Evolutionary conservation across 1,139 yeast genomes (phyloP).

Genomic region (Wickerhamomyces sp.): DNA sequence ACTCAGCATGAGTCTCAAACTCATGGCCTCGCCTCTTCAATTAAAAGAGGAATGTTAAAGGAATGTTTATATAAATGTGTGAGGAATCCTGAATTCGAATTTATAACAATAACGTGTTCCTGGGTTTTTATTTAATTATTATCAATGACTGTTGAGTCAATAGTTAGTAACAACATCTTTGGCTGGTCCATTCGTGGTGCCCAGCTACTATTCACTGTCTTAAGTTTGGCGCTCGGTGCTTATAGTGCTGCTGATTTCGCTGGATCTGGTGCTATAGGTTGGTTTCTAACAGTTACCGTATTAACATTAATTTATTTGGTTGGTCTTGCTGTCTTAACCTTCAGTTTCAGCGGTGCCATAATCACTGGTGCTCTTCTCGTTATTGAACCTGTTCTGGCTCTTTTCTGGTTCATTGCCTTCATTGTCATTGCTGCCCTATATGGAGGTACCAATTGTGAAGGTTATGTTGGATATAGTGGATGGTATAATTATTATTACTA

Average conservation of each 20-base stretch:
- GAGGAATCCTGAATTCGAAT: no score
- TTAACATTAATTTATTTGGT: constrained; percentile 11
- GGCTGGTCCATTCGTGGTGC: constrained; percentile 11
- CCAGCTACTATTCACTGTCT: constrained; percentile 12
- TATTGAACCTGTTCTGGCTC: constrained; percentile 10
- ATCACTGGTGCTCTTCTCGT: constrained; percentile 12
- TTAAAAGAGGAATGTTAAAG: no score
- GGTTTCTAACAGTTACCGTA: constrained; percentile 11
- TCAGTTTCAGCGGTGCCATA: constrained; percentile 4
- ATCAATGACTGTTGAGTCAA: background rate
- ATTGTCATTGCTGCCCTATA: constrained; percentile 14
- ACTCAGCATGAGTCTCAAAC: no score
- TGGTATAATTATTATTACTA: background rate
- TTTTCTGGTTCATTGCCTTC: constrained; percentile 16
- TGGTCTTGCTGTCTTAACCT: constrained; percentile 1
- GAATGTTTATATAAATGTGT: no score
- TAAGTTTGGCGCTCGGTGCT: constrained; percentile 12
- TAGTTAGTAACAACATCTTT: constrained; percentile 1
- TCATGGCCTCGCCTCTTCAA: no score
- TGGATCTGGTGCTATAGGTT: constrained; percentile 9
- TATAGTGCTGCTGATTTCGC: constrained; percentile 7
- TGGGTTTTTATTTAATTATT: no score
- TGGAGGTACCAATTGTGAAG: constrained; percentile 9
- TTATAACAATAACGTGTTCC: no score
- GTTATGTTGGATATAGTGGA: background rate